Evolutionary conservation across 2,329 filamentous ascomycete species (phyloP).

Genomic region (Apiospora kogelbergensis): DNA sequence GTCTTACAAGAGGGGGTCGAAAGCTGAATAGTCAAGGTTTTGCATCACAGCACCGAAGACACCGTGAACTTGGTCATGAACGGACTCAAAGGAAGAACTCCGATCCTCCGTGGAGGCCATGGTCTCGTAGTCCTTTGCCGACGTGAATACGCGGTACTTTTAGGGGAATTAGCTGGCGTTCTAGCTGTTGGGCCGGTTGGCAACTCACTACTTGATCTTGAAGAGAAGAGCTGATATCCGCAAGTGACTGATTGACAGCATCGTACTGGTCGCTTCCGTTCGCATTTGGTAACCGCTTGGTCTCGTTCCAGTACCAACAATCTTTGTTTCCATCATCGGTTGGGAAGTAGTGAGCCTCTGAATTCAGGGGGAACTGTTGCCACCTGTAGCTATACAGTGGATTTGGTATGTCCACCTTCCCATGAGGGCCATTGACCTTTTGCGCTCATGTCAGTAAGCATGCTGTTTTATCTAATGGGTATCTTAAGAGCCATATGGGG

Average conservation of each 20-base stretch:
- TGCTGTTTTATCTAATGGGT: neutral
- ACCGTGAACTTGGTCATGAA: constrained; percentile 45
- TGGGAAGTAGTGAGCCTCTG: constrained; percentile 32
- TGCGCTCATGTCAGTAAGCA: constrained; percentile 26
- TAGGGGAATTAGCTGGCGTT: neutral
- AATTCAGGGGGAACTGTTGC: constrained; percentile 37
- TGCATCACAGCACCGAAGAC: constrained; percentile 34
- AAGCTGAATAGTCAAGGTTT: constrained; percentile 39
- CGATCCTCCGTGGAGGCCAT: constrained; percentile 40
- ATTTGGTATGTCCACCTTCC: constrained; percentile 43
- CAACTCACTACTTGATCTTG: constrained; percentile 41
- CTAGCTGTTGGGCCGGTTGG: neutral
- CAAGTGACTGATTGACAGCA: constrained; percentile 37
- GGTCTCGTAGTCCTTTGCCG: constrained; percentile 35
- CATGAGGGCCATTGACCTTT: constrained; percentile 40
- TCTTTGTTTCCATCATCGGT: constrained; percentile 30
- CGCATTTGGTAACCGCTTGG: constrained; percentile 37
- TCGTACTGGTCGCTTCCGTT: constrained; percentile 38
- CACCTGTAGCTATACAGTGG: constrained; percentile 54
- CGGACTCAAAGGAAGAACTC: constrained; percentile 42
- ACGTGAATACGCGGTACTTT: constrained; percentile 44
- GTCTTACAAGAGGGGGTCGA: constrained; percentile 48
- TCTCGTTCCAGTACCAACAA: constrained; percentile 33
- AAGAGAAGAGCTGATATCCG: constrained; percentile 29
- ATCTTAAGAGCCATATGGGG: too few species aligned